Base-by-base conservation (phyloP, 257 asterid genomes). In the Fraxinus americana region DNA sequence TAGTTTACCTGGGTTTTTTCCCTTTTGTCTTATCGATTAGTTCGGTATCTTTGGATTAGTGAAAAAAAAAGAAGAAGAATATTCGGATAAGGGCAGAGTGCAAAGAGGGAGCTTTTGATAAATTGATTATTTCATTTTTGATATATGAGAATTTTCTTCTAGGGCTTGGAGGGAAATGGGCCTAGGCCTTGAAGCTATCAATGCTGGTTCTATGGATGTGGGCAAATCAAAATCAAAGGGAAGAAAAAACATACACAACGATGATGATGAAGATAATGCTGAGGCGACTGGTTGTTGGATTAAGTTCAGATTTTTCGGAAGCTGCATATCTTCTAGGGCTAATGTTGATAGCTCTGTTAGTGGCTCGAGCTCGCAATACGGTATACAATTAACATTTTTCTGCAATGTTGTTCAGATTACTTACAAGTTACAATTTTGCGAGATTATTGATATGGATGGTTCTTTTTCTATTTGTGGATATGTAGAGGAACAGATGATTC, bases 251-350 rank as follows among this genome's bases (percentile, higher is more conserved):
- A 78, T 77, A 39, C 83, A 84, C 69, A 77, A 76, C 78, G 91
- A 81, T 36, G 90, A 83, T 43, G 94, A 78, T 74, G 93, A 82
- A 35, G 89, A 82, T 52, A 86, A 38, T 78, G 77, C 68, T 74
- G 89, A 67, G 73, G 89, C 69, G 72, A 78, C 81, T n/a, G 74
- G 92, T 13, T 87, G 96, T 75, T 92, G 97, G 92, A 77, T 86
- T 77, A 86, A 86, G 83, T 82, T 91, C 83, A 84, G 88, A 69
- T 85, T 90, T 67, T 78, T 92, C 39, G 92, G 97, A 12, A 83
- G 92, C 27, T 94, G 97, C 81, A 76, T 92, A 78, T 81, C 96
- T 68, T 36, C 92, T 69, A 89, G 90, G 88, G 48, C 98, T 36
- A 87, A 87, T 73, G 91, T 86, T 70, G 98, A 87, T 66, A 83